Evolutionary conservation across 768 basidiomycete species (phyloP), one percentile per base, ranked within the genome.

Genomic region (Phanerochaete sordida): DNA sequence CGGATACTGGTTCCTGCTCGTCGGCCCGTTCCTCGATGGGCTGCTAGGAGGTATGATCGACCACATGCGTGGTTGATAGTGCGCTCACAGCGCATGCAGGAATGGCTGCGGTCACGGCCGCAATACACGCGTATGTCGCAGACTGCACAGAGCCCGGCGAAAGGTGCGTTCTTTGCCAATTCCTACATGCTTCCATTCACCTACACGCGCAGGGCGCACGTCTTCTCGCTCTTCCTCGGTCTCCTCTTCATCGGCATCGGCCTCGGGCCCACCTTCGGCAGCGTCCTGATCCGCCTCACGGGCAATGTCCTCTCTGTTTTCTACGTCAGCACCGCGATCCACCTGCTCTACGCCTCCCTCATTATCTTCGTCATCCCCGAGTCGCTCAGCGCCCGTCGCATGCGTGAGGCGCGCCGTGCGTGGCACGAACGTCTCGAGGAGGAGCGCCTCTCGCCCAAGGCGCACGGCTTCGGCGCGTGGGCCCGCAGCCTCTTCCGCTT

Each of bases 1-100:
- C 1, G 89, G 90, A 6, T 95, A 94, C 70, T 88, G 90, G 81
- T 87, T 91, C 68, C 75, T 93, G 26, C 61, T 93, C 13, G 59
- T 88, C 21, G 86, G 87, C 1, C 83, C 87, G 11, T 59, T 84
- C 6, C 61, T 90, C 1, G 88, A 91, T 62, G 93, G 93, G 12
- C 61, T 78, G 19, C 72, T 90, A 15, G 94, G 80, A 71, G 88
- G 88, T 13, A 59, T 80, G 61, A 66, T 81, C 0, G 77, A 79
- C 35, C 77, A 76, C 1, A 63, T 71, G 9, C 87, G 85, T 1
- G 77, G 81, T 80, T 89, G 65, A 85, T 85, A 1, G 91, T 90
- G 71, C 59, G 89, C 21, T 66, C 62, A 62, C 24, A 57, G 27
- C 24, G 28, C 47, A 35, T 50, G 50, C 61, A 87, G 88, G 88